These are phyloP conservation scores for Lactarius evosmus DNA, from an alignment of 768 basidiomycete genomes.

Conservation along the genomic window DNA sequence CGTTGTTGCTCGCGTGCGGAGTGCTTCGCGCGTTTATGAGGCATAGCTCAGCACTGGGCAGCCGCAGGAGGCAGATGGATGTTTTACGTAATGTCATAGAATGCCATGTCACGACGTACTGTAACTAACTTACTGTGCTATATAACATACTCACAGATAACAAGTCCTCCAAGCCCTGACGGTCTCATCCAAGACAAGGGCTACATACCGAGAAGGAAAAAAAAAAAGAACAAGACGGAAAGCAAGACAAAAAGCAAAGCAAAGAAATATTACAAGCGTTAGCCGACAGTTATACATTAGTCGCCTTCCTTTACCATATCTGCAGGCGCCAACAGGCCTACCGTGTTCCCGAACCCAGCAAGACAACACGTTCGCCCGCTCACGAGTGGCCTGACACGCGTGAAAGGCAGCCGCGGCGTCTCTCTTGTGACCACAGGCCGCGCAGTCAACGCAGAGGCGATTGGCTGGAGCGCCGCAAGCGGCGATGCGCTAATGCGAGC, in stretches of 20 bases:
- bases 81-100: neutral
- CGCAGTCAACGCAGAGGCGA: neutral
- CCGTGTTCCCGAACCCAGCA: constrained; percentile 29
- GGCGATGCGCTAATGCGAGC: constrained; percentile 49
- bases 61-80: neutral
- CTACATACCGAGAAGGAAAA: neutral
- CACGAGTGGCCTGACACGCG: constrained; percentile 26
- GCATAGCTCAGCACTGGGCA: constrained; percentile 30
- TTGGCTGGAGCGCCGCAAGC: constrained; percentile 45
- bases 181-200: neutral
- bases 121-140: neutral
- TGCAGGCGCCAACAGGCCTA: constrained; percentile 21
- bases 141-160: neutral
- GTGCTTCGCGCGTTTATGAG: constrained; percentile 38
- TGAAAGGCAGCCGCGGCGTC: constrained; percentile 27
- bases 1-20: constrained; percentile 34
- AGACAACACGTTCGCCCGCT: constrained; percentile 23
- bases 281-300: neutral
- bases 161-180: neutral
- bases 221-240: neutral
- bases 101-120: constrained; percentile 3
- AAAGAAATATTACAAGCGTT: neutral
- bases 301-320: constrained; percentile 1
- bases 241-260: neutral
- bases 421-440: constrained; percentile 10